These are phyloP conservation scores for Postia placenta DNA, from an alignment of 768 basidiomycete species.

Conservation along the genomic window DNA sequence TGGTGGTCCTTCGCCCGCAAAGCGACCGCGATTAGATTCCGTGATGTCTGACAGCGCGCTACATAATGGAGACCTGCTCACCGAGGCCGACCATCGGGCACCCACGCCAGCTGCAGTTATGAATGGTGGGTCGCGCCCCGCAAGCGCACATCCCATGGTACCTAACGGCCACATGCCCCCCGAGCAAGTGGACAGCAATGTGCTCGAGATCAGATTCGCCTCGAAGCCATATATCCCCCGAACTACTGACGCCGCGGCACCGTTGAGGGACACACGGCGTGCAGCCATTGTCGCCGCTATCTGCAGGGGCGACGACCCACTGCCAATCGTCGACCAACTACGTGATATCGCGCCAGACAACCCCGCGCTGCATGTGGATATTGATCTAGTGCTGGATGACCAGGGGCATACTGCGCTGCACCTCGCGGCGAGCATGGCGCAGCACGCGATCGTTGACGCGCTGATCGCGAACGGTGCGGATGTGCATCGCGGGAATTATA, in stretches of 20 bases:
- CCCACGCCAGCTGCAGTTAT: slow-evolving; percentile 26
- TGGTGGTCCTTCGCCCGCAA: slow-evolving; percentile 63
- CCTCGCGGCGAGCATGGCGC: slow-evolving; percentile 82
- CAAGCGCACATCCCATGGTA: slow-evolving; percentile 33
- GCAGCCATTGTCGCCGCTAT: slow-evolving; percentile 61
- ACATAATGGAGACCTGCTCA: background rate
- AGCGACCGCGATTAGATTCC: slow-evolving; percentile 60
- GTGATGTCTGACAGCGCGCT: slow-evolving; percentile 5
- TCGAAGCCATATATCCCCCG: slow-evolving; percentile 55
- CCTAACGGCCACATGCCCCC: slow-evolving; percentile 40
- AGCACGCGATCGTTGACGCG: slow-evolving; percentile 58
- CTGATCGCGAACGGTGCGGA: slow-evolving; percentile 80
- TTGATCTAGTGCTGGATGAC: slow-evolving; percentile 88
- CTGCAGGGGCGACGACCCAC: slow-evolving; percentile 64
- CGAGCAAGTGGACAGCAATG: slow-evolving; percentile 35
- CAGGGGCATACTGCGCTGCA: slow-evolving; percentile 94
- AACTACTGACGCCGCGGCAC: slow-evolving; percentile 44
- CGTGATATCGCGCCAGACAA: slow-evolving; percentile 52
- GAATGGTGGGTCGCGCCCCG: slow-evolving; percentile 44
- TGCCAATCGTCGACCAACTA: slow-evolving; percentile 53
- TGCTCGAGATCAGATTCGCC: slow-evolving; percentile 54
- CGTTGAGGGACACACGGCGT: slow-evolving; percentile 45
- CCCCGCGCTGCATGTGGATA: slow-evolving; percentile 37
- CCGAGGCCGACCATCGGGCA: slow-evolving; percentile 10
- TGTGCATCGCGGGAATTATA: slow-evolving; percentile 83